Percentiles rank a stretch among this genome's conserved stretches.
These are phyloP conservation scores for Tricholoma flavovirens DNA, from an alignment of 768 basidiomycete genomes.

Conservation along the genomic window DNA sequence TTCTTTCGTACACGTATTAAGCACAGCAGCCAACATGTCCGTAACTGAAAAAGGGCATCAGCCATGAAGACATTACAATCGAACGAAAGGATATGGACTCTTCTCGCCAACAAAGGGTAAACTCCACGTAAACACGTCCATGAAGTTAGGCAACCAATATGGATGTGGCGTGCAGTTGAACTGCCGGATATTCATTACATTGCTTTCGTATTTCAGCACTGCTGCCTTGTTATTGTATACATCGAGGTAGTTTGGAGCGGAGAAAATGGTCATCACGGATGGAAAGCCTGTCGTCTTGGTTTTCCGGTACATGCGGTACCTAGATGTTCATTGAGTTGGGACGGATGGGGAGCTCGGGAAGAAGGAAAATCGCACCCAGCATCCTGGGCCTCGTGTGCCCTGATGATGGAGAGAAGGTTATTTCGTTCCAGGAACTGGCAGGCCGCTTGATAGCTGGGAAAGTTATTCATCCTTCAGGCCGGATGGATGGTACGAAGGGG, in stretches of 20 bases:
- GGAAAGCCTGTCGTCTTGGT: slow-evolving; percentile 98
- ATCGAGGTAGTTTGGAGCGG: slow-evolving; percentile 96
- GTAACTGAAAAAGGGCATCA: slow-evolving; percentile 55
- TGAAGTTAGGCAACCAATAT: slow-evolving; percentile 99
- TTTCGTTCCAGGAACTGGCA: slow-evolving; percentile 97
- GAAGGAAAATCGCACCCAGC: slow-evolving; percentile 66
- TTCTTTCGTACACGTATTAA: slow-evolving; percentile 94
- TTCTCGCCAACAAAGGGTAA: slow-evolving; percentile 98
- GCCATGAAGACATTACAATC: slow-evolving; percentile 1
- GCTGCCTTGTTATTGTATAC: slow-evolving; percentile 99
- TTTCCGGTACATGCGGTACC: slow-evolving; percentile 98
- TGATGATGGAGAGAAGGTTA: slow-evolving; percentile 92
- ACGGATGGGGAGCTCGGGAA: too few relatives aligned
- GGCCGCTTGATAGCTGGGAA: slow-evolving; percentile 83
- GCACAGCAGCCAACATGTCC: slow-evolving; percentile 96
- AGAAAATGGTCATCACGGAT: slow-evolving; percentile 99
- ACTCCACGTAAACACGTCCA: slow-evolving; percentile 99
- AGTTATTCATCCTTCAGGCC: slow-evolving; percentile 1
- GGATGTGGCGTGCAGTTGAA: slow-evolving; percentile 96
- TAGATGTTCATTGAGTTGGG: slow-evolving; percentile 20
- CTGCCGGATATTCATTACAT: slow-evolving; percentile 97
- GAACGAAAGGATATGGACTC: slow-evolving; percentile 46
- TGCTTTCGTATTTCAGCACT: slow-evolving; percentile 97
- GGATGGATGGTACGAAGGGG: background rate
- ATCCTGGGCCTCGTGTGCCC: slow-evolving; percentile 98